Evolutionary conservation across 1,284 basidiomycete genomes (phyloP).

Genomic region (Ustilago hordei): DNA sequence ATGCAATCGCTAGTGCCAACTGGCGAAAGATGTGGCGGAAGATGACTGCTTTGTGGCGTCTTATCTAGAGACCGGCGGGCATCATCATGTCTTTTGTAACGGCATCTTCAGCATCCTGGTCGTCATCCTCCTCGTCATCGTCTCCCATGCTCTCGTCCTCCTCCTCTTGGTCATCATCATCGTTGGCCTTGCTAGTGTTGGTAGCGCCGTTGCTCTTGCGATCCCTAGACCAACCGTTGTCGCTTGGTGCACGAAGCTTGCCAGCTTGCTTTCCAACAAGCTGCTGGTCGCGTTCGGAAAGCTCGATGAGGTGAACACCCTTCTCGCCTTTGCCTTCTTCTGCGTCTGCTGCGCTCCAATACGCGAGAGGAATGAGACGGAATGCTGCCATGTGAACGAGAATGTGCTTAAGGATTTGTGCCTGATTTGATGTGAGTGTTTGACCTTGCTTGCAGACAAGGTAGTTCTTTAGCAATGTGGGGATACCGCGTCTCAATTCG

Average conservation of each 20-base stretch:
- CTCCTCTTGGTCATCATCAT: slow-evolving; percentile 49
- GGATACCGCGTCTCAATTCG: slow-evolving; percentile 85
- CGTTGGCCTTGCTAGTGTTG: slow-evolving; percentile 20
- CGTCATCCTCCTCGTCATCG: slow-evolving; percentile 44
- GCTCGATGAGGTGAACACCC: slow-evolving; percentile 50
- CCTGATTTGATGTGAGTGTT: slow-evolving; percentile 77
- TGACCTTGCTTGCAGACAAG: slow-evolving; percentile 87
- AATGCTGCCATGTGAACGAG: slow-evolving; percentile 65
- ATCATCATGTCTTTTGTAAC: slow-evolving; percentile 61
- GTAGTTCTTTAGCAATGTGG: slow-evolving; percentile 80
- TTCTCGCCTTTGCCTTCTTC: slow-evolving; percentile 51
- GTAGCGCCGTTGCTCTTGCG: slow-evolving; percentile 36
- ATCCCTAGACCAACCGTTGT: slow-evolving; percentile 46
- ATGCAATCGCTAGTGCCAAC: neutral
- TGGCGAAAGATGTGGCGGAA: slow-evolving; percentile 1
- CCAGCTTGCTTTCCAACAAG: slow-evolving; percentile 47
- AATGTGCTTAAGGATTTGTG: slow-evolving; percentile 68
- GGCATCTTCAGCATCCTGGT: slow-evolving; percentile 50
- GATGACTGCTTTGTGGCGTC: neutral
- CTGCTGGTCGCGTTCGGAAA: slow-evolving; percentile 51
- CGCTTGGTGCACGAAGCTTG: slow-evolving; percentile 44
- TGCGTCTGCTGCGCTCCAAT: slow-evolving; percentile 63
- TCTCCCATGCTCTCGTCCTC: slow-evolving; percentile 35
- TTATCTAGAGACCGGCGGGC: slow-evolving; percentile 46
- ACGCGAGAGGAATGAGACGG: slow-evolving; percentile 65